Evolutionary conservation across 2,329 filamentous ascomycete genomes (phyloP).

Genomic region (Ophiocordyceps camponoti-saundersi): DNA sequence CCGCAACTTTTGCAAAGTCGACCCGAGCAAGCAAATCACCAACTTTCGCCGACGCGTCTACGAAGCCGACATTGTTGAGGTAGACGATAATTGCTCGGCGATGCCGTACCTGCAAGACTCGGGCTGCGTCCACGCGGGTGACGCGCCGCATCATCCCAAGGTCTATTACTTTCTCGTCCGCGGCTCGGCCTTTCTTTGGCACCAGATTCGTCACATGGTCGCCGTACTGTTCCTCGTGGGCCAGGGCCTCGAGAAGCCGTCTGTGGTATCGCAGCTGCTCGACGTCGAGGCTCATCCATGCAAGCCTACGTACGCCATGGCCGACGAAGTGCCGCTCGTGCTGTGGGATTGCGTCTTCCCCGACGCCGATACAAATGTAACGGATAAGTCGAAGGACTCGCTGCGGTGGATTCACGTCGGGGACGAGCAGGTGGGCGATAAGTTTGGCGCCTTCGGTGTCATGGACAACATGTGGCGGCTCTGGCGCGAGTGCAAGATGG

Average conservation of each 20-base stretch:
- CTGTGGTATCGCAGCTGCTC: conserved; percentile 56
- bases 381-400: conserved; percentile 27
- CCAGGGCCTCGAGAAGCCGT: conserved; percentile 66
- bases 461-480: conserved; percentile 63
- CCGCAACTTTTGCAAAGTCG: conserved; percentile 91
- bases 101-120: conserved; percentile 17
- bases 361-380: conserved; percentile 6
- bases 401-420: conserved; percentile 68
- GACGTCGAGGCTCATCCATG: conserved; percentile 54
- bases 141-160: conserved; percentile 28
- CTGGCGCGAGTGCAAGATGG: conserved; percentile 76
- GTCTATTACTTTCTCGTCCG: conserved; percentile 80
- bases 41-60: conserved; percentile 71
- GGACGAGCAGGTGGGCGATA: conserved; percentile 40
- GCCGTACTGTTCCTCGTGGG: conserved; percentile 81
- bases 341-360: conserved; percentile 95
- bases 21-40: conserved; percentile 73
- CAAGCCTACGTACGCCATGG: conserved; percentile 82
- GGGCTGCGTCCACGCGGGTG: background rate
- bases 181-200: conserved; percentile 91
- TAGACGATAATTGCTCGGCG: conserved; percentile 34
- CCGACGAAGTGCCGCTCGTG: conserved; percentile 74
- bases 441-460: conserved; percentile 48
- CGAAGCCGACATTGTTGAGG: conserved; percentile 60
- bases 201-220: conserved; percentile 94